Evolutionary conservation across 306 rosid species (phyloP), one percentile per base, ranked within the genome.

Genomic region (Vachellia collinsii): DNA sequence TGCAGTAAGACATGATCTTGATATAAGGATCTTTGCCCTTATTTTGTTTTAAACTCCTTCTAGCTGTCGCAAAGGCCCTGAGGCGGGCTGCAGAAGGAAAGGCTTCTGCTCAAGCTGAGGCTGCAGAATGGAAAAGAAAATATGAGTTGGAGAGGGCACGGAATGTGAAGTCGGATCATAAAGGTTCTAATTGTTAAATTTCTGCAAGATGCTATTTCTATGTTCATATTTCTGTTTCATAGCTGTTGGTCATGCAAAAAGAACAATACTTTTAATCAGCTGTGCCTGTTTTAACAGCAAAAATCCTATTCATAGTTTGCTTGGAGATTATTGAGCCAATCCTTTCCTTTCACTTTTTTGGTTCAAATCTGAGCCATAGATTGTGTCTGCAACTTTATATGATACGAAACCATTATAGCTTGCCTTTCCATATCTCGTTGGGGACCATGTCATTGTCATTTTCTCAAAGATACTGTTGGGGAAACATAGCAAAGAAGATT

Each of bases 31-130:
- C 81, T 77, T 67, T 78, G 76, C 85, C 80, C 85, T 89, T 76
- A 84, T 79, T 47, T 85, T 79, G n/a, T 77, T 48, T 90, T 85
- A 42, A 82, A 81, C 77, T 70, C 70, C 73, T 87, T 91, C 86
- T 84, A 94, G 99, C 97, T 77, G 97, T 94, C 58, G 97, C 97
- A 37, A 91, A 94, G 87, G 93, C 99, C 77, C 86, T 94, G 77
- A 89, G 97, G 86, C 87, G 78, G 76, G 97, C 91, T 69, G 97
- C 99, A 3, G 95, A 94, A 85, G 97, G 95, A 58, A 94, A 94
- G 83, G 99, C 99, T 79, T 84, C 92, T 82, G 97, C 99, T 83
- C 97, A 94, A 81, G 97, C 94, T 62, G 99, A 93, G 90, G 99
- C 97, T 64, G 93, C 91, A 69, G 99, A 93, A 83, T 94, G 99